Base-by-base conservation (phyloP, 2,329 filamentous ascomycete genomes). In the Scedosporium aurantiacum region DNA sequence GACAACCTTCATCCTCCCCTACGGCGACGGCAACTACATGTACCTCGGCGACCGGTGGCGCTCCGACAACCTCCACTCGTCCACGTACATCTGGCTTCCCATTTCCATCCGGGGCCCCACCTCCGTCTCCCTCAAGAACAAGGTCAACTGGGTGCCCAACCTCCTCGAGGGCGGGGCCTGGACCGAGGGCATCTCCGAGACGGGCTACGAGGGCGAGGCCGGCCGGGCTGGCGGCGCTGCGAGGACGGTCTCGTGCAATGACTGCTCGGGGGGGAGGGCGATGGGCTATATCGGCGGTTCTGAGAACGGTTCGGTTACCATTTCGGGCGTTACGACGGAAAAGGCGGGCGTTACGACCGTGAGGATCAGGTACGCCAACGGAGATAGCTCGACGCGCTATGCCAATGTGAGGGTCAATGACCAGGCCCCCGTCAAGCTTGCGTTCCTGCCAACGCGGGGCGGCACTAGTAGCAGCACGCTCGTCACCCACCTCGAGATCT, bases 11-110 rank as follows among this genome's bases (percentile, higher is more conserved):
- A 76, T 88, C 23, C 76, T 87, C 0, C 73, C 76, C 0, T 64
- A 75, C 2, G 70, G 73, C 55, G 66, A 68, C 43, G 65, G 66
- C 43, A 71, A 72, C 14, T 75, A 76, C 57, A 78, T 86, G 64
- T 89, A 88, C 71, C 80, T 87, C 71, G 86, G 86, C 21, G 86
- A 89, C 70, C 80, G 86, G 23, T 89, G 86, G 86, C 71, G 82
- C 0, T 79, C 76, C 4, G 69, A 70, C n/a, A 84, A 88, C 64
- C 76, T 89, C 0, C 80, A 79, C 70, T 73, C 79, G 0, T 82
- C 79, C 59, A 86, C 83, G 0, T 88, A 88, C 66, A 73, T 88
- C 47, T 88, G 85, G 85, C 75, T 88, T 0, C 85, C 85, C 0
- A 70, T 88, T 0, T 73, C 68, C 3, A 75, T 86, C 63, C 74